These are phyloP conservation scores for Platanthera guangdongensis DNA, from an alignment of 106 monocot genomes.

Conservation along the genomic window DNA sequence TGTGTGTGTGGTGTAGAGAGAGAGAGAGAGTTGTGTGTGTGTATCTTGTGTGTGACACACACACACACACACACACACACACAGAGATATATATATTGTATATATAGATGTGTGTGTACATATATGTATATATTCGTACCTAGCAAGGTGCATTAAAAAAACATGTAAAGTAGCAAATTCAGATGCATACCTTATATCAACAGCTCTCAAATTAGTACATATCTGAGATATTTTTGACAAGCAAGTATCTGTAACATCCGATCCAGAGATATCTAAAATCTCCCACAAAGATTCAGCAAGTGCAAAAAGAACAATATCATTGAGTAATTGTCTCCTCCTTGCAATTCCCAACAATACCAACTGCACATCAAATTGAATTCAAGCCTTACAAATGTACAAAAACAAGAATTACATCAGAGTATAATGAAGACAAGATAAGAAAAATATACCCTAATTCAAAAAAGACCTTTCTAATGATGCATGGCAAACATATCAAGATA, in stretches of 20 bases:
- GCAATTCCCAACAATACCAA: constrained; percentile 72
- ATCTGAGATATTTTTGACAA: constrained; percentile 46
- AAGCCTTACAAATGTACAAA: neutral
- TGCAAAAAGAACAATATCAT: constrained; percentile 63
- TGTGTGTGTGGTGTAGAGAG: too few species aligned
- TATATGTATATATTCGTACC: neutral
- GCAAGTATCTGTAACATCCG: constrained; percentile 69
- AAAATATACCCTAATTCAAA: neutral
- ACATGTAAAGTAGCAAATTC: neutral
- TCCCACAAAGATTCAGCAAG: constrained; percentile 78
- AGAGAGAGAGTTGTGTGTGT: too few species aligned
- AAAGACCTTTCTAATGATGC: neutral
- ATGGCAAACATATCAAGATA: neutral
- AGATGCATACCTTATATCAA: constrained; percentile 77
- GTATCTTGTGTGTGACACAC: too few species aligned
- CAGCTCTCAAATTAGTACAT: constrained; percentile 52
- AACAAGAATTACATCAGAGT: neutral
- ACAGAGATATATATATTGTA: too few species aligned
- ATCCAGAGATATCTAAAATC: constrained; percentile 84
- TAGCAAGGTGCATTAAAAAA: neutral
- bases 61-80: too few species aligned
- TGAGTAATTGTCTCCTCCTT: constrained; percentile 71
- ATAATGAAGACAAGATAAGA: neutral
- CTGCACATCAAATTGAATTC: constrained; percentile 28
- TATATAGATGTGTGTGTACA: too few species aligned